Conservation (phyloP, 75 land plant species). For the Pinus albicaulis region DNA sequence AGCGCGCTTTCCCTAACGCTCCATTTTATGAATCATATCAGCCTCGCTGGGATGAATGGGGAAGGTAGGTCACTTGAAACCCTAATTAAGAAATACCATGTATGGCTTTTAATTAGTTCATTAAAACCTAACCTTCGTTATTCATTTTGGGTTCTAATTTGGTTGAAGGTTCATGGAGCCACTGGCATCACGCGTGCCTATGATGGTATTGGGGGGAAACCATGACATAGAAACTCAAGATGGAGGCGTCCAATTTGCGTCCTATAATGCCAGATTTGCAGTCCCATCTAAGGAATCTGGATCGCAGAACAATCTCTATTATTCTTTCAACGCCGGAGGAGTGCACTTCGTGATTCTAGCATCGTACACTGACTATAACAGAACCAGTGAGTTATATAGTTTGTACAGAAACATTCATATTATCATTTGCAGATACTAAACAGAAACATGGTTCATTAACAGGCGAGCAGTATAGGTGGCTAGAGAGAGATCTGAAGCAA, state of each 20-base stretch:
- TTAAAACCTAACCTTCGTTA: too few relatives aligned
- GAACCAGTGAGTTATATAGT: conserved; percentile 35
- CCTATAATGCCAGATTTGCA: conserved; percentile 81
- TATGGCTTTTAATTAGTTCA: too few relatives aligned
- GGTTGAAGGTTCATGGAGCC: too few relatives aligned
- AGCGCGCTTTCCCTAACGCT: too few relatives aligned
- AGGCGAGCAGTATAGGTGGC: conserved; percentile 33
- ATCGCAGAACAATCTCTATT: conserved; percentile 68
- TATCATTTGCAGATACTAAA: not conserved
- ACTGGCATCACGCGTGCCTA: too few relatives aligned
- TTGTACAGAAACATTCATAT: not conserved
- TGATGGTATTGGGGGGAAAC: too few relatives aligned
- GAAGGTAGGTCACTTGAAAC: too few relatives aligned
- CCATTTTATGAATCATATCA: too few relatives aligned
- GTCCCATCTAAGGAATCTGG: conserved; percentile 76
- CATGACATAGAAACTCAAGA: conserved; percentile 39
- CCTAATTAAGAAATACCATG: too few relatives aligned
- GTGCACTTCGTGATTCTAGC: conserved; percentile 89
- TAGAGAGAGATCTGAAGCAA: conserved; percentile 43
- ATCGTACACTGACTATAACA: conserved; percentile 81
- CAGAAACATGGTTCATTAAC: too few relatives aligned
- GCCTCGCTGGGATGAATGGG: too few relatives aligned
- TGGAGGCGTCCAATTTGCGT: conserved; percentile 51
- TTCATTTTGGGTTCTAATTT: too few relatives aligned
- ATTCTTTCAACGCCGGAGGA: conserved; percentile 90